These are phyloP conservation scores for Lentinula detonsa DNA, from an alignment of 768 basidiomycete genomes.

Conservation along the genomic window DNA sequence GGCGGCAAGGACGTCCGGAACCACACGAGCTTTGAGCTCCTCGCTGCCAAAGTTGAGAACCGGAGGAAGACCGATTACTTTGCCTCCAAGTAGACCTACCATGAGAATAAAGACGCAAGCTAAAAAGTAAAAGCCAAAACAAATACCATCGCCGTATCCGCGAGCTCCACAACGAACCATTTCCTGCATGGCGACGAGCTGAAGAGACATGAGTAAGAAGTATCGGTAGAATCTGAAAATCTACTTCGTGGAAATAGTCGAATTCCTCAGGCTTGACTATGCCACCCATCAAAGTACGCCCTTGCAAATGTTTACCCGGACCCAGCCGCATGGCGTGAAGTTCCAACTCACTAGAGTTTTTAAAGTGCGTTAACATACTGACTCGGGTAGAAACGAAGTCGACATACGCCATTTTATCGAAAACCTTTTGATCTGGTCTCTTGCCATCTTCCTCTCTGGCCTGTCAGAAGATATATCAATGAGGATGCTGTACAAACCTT, in stretches of 20 bases:
- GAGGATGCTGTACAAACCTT: not conserved
- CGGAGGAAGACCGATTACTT: constrained; percentile 81
- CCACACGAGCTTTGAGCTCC: constrained; percentile 45
- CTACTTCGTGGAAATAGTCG: constrained; percentile 83
- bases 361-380: not conserved
- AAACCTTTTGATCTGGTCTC: constrained; percentile 63
- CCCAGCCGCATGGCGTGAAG: constrained; percentile 92
- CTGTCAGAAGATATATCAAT: constrained; percentile 16
- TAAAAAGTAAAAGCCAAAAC: not conserved
- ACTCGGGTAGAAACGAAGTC: not conserved
- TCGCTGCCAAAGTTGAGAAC: constrained; percentile 76
- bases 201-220: not conserved
- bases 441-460: constrained; percentile 82
- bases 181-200: constrained; percentile 81
- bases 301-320: constrained; percentile 86
- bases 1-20: constrained; percentile 63
- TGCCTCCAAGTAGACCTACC: constrained; percentile 58
- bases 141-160: constrained; percentile 74
- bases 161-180: constrained; percentile 60
- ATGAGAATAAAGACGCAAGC: not conserved
- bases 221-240: not conserved
- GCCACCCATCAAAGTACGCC: constrained; percentile 73
- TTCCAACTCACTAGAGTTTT: constrained; percentile 45
- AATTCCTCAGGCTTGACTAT: constrained; percentile 81
- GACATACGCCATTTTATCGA: constrained; percentile 77